phyloP scores from a whole-genome alignment of 441 rosid genomes.

The Aleurites moluccanus region DNA sequence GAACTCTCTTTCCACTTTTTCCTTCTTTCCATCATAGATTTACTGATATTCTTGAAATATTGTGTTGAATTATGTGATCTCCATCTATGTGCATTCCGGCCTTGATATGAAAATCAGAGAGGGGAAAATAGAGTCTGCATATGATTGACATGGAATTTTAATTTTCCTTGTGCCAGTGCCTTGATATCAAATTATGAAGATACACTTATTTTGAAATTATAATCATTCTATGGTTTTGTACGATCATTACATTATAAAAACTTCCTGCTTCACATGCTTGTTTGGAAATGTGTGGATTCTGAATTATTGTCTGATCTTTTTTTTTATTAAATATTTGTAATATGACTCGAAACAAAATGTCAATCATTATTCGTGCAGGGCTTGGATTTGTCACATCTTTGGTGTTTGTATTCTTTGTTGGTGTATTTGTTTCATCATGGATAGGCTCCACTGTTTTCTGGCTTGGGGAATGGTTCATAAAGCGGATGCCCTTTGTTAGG shows the following conservation, averaged over 20 bases:
- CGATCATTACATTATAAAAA: neutral
- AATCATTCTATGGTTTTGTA: neutral
- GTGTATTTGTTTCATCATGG: constrained; percentile 97
- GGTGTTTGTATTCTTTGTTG: constrained; percentile 78
- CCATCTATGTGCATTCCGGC: neutral
- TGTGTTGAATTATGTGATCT: neutral
- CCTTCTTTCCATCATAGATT: neutral
- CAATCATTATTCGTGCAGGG: constrained; percentile 48
- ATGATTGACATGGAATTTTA: neutral
- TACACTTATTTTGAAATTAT: neutral
- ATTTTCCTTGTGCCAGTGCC: neutral
- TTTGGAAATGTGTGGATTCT: constrained; percentile 2
- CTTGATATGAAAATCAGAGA: neutral
- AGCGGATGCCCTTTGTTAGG: constrained; percentile 88
- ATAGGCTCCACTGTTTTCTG: constrained; percentile 82
- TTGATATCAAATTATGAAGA: neutral
- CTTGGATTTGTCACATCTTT: constrained; percentile 94
- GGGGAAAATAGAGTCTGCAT: neutral
- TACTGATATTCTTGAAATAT: neutral
- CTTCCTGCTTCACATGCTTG: neutral
- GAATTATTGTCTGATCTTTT: neutral
- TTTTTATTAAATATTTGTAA: neutral
- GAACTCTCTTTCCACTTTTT: neutral
- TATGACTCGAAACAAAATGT: constrained; percentile 15
- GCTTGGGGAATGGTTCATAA: constrained; percentile 93